Conservation (phyloP, 495 filamentous ascomycete species). For the Jackrogersella multiformis region DNA sequence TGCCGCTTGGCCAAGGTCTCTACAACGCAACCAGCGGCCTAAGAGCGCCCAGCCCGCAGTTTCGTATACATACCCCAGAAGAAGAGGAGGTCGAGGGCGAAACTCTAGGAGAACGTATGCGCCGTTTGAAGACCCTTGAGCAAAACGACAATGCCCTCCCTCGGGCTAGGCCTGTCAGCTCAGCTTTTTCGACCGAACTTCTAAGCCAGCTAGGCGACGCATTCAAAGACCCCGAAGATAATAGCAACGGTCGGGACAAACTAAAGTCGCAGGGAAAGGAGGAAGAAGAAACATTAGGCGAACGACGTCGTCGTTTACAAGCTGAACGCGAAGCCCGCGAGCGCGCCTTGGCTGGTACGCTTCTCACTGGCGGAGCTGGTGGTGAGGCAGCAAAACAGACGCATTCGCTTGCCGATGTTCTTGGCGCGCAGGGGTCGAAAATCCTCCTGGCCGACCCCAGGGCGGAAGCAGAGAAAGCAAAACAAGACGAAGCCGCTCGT, state of each 20-base stretch:
- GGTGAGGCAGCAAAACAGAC: slow-evolving; percentile 32
- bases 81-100: slow-evolving; percentile 74
- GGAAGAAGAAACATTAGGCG: slow-evolving; percentile 87
- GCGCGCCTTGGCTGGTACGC: slow-evolving; percentile 49
- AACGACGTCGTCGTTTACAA: slow-evolving; percentile 82
- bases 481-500: slow-evolving; percentile 47
- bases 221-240: slow-evolving; percentile 45
- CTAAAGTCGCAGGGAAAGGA: slow-evolving; percentile 55
- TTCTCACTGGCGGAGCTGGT: slow-evolving; percentile 15
- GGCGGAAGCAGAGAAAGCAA: slow-evolving; percentile 36
- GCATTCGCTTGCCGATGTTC: slow-evolving; percentile 44
- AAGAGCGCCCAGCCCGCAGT: slow-evolving; percentile 43
- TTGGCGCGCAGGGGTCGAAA: slow-evolving; percentile 30
- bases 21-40: slow-evolving; percentile 29
- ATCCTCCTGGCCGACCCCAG: slow-evolving; percentile 36
- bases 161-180: slow-evolving; percentile 68
- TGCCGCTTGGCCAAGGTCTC: slow-evolving; percentile 47
- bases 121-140: slow-evolving; percentile 66
- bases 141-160: slow-evolving; percentile 60
- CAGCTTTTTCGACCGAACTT: slow-evolving; percentile 81
- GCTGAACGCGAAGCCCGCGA: slow-evolving; percentile 69
- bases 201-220: slow-evolving; percentile 73
- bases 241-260: slow-evolving; percentile 46
- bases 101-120: slow-evolving; percentile 78
- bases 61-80: slow-evolving; percentile 46